phyloP scores from a whole-genome alignment of 1,284 basidiomycete species.

The Paramarasmius palmivorus region DNA sequence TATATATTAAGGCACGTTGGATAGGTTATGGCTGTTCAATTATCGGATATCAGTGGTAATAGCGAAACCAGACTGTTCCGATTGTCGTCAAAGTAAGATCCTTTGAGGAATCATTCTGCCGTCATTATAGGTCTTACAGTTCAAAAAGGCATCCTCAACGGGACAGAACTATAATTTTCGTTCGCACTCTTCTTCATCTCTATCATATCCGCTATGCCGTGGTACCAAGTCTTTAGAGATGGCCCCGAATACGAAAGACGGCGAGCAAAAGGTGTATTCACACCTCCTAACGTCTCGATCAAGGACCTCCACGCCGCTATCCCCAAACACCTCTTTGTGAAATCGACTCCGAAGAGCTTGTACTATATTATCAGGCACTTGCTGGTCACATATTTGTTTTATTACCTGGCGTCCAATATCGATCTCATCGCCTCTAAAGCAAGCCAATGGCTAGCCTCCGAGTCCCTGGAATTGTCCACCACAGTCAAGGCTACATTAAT shows the following conservation, averaged over 20 bases:
- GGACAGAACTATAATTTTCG: background rate
- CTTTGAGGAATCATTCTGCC: too few species aligned
- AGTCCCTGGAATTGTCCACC: conserved; percentile 27
- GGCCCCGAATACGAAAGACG: conserved; percentile 46
- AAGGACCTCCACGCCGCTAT: conserved; percentile 47
- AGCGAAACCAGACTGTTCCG: too few species aligned
- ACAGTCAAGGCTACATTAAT: conserved; percentile 33
- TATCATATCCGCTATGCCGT: conserved; percentile 10
- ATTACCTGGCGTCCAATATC: conserved; percentile 60
- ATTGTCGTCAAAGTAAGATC: too few species aligned
- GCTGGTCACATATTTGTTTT: conserved; percentile 53
- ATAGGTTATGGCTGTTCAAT: too few species aligned
- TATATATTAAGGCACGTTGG: too few species aligned
- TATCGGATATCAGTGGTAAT: too few species aligned
- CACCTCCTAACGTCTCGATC: conserved; percentile 34
- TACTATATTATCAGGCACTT: conserved; percentile 62
- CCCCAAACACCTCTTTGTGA: conserved; percentile 69
- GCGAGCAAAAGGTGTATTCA: conserved; percentile 38
- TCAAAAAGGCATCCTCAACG: too few species aligned
- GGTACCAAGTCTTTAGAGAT: conserved; percentile 36
- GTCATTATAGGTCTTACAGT: too few species aligned
- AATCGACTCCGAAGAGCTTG: conserved; percentile 61
- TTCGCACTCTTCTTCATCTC: background rate
- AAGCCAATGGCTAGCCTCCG: conserved; percentile 24
- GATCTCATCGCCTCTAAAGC: conserved; percentile 42